Evolutionary conservation across 2,329 filamentous ascomycete species (phyloP).

Genomic region (Alternaria tenuissima): DNA sequence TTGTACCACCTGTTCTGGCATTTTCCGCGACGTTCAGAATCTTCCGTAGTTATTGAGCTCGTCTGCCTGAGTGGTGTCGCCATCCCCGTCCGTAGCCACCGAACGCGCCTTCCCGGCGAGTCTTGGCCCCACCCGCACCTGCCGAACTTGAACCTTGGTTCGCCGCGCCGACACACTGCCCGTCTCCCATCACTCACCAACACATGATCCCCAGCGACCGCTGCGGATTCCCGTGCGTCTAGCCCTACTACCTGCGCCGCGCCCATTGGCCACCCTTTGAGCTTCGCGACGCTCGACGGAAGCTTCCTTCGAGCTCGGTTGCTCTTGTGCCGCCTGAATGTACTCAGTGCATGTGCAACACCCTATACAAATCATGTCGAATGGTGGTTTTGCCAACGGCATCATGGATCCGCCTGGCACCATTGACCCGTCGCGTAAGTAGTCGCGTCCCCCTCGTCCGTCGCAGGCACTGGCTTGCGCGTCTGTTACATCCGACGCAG

Average conservation of each 20-base stretch:
- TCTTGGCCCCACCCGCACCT: conserved; percentile 17
- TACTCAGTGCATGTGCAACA: conserved; percentile 49
- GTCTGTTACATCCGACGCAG: conserved; percentile 46
- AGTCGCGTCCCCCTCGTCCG: conserved; percentile 9
- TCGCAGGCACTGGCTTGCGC: conserved; percentile 23
- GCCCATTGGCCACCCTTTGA: conserved; percentile 34
- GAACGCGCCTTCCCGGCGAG: conserved; percentile 16
- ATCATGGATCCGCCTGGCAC: conserved; percentile 53
- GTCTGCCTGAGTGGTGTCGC: background rate
- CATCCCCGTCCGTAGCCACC: conserved; percentile 1
- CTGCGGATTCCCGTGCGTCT: conserved; percentile 25
- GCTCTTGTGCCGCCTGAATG: conserved; percentile 50
- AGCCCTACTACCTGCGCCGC: conserved; percentile 17
- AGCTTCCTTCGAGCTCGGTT: conserved; percentile 41
- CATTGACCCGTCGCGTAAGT: conserved; percentile 50
- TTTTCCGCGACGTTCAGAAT: background rate
- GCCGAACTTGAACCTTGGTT: conserved; percentile 17
- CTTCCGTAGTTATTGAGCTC: background rate
- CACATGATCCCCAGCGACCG: conserved; percentile 13
- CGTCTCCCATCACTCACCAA: conserved; percentile 8
- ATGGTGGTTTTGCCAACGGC: conserved; percentile 51
- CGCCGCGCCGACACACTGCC: conserved; percentile 12
- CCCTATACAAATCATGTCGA: conserved; percentile 49
- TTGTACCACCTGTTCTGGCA: conserved; percentile 13
- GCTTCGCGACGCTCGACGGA: conserved; percentile 26